A percentile compares a stretch with the other conserved stretches of the same genome.
Conservation (phyloP, 2,329 filamentous ascomycete species). For the Exserohilum turcica region DNA sequence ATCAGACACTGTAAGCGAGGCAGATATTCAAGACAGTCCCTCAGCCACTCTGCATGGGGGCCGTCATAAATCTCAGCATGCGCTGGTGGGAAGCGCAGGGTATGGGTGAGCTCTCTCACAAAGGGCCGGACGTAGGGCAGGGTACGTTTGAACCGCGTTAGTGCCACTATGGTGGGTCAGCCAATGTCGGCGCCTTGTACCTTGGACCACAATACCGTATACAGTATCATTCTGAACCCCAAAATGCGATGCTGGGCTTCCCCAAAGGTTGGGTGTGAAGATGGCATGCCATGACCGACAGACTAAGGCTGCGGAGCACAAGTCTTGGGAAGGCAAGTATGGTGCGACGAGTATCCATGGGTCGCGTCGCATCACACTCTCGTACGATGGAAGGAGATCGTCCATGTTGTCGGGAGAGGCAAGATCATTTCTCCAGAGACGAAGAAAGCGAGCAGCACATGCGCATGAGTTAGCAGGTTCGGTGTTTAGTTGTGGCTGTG, state of each 20-base stretch:
- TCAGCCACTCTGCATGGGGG: conserved; percentile 63
- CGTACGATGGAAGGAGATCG: conserved; percentile 64
- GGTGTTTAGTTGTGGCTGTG: conserved; percentile 11
- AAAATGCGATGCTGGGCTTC: conserved; percentile 67
- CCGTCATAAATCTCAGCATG: conserved; percentile 66
- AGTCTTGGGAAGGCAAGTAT: conserved; percentile 61
- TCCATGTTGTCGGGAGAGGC: conserved; percentile 52
- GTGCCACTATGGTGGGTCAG: conserved; percentile 53
- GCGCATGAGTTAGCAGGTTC: neutral
- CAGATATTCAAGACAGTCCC: conserved; percentile 62
- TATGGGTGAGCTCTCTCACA: conserved; percentile 64
- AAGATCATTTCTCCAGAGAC: neutral
- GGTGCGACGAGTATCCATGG: conserved; percentile 61
- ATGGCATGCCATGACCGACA: conserved; percentile 62
- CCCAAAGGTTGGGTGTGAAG: conserved; percentile 66
- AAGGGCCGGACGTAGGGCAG: conserved; percentile 59
- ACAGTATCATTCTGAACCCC: conserved; percentile 64
- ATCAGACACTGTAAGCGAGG: conserved; percentile 65
- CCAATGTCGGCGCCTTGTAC: neutral
- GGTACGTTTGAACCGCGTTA: conserved; percentile 64
- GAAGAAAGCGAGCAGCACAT: too few species aligned
- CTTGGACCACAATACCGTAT: conserved; percentile 50
- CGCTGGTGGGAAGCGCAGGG: conserved; percentile 64
- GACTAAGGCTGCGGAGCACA: conserved; percentile 62
- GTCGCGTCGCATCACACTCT: conserved; percentile 60